A percentile compares a stretch with the other conserved stretches of the same genome.
Conservation (phyloP, 805 yeast species). For the Crinitomyces ghanaensis region DNA sequence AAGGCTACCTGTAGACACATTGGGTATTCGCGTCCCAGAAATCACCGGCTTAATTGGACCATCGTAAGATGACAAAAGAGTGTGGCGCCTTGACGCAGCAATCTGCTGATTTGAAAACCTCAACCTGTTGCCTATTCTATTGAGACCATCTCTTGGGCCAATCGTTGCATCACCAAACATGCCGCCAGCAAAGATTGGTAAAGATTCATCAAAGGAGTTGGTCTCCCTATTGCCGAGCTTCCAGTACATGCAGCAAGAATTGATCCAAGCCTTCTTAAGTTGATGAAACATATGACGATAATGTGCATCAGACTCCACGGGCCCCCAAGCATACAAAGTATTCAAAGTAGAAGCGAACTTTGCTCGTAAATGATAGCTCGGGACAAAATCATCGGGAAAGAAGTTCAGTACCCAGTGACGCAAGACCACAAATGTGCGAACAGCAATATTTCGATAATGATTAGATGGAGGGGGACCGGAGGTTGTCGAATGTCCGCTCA, state of each 20-base stretch:
- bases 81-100: conserved; percentile 9
- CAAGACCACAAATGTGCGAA: conserved; percentile 75
- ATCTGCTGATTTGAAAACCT: neutral
- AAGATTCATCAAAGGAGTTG: conserved; percentile 3
- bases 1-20: conserved; percentile 12
- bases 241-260: conserved; percentile 27
- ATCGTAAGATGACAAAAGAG: conserved; percentile 12
- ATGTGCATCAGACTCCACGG: conserved; percentile 17
- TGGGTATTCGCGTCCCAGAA: conserved; percentile 3
- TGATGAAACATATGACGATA: conserved; percentile 31
- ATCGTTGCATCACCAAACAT: conserved; percentile 14
- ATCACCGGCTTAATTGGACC: conserved; percentile 13
- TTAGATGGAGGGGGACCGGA: conserved; percentile 6
- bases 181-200: conserved; percentile 26
- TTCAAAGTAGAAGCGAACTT: conserved; percentile 31
- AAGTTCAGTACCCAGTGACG: conserved; percentile 88
- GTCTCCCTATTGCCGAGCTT: conserved; percentile 13
- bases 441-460: conserved; percentile 49
- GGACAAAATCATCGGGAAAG: conserved; percentile 72
- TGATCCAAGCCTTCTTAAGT: conserved; percentile 41
- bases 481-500: no score
- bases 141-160: conserved; percentile 1
- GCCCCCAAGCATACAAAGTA: conserved; percentile 21
- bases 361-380: conserved; percentile 37
- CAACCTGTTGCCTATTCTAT: conserved; percentile 1